Base-by-base conservation (phyloP, 306 rosid species). In the Prunus campanulata region DNA sequence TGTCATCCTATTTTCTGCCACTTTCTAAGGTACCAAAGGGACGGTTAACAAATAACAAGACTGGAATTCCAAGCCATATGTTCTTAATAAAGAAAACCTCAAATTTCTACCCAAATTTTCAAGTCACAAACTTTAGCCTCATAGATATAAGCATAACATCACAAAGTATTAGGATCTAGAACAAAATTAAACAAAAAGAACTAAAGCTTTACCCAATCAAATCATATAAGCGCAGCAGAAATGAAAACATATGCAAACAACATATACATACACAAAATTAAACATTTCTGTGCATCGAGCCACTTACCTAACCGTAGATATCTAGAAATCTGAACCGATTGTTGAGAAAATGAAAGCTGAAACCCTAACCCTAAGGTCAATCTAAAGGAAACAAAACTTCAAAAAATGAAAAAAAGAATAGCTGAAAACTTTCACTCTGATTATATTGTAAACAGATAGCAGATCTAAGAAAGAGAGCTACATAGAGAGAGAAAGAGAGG, bases 291-390 rank as follows among this genome's bases (percentile, higher is more conserved):
- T 8, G 9, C 46, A 35, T 5, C 22, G 29, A 62, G 12, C 49
- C 19, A 74, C 80, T 62, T 47, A 74, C 74, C 83, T 4, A 83
- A 12, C 50, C 32, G 27, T 12, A 74, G 77, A 83, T 83, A 80
- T 75, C 9, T 70, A 5, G n/a, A 74, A 55, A 30, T 0, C 19
- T 59, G 39, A 13, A 20, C 75, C 50, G 47, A 66, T 30, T 13
- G n/a, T 32, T 42, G 22, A 18, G 7, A 73, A 74, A 70, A 63
- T 11, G n/a, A 4, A 30, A 35, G 56, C 67, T 16, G 2, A 22
- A 57, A 63, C 39, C 27, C 63, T 19, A 81, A 54, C 48, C 84
- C 74, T 70, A 71, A 6, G 1, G 24, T 22, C 29, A 63, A 76
- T 70, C 72, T 65, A 70, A 27, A 57, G 16, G 25, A 61, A n/a